Evolutionary conservation across 1,284 basidiomycete species (phyloP).

Genomic region (Rhodotorula sp.): DNA sequence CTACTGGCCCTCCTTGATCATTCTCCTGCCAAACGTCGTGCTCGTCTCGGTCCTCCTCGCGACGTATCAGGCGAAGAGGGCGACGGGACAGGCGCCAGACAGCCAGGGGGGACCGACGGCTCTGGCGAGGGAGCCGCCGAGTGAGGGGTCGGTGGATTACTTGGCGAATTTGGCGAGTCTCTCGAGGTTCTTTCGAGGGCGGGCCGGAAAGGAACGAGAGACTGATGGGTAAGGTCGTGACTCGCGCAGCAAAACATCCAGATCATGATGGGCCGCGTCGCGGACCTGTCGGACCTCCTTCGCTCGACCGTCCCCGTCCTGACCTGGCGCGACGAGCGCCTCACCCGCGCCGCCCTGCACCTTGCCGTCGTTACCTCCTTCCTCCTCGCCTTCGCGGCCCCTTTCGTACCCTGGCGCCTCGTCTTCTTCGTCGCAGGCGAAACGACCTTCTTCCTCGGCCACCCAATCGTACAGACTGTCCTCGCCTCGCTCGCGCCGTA

Average conservation of each 20-base stretch:
- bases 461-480: constrained; percentile 33
- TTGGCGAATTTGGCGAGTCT: constrained; percentile 40
- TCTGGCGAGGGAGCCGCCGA: constrained; percentile 20
- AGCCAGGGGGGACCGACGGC: constrained; percentile 13
- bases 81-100: constrained; percentile 3
- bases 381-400: constrained; percentile 25
- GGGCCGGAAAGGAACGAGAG: background rate
- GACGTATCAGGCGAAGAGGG: constrained; percentile 28
- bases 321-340: constrained; percentile 39
- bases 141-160: constrained; percentile 42
- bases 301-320: constrained; percentile 40
- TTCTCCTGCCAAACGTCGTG: constrained; percentile 37
- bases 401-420: constrained; percentile 36
- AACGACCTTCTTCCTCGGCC: constrained; percentile 30
- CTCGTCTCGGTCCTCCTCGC: constrained; percentile 38
- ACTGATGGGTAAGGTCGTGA: background rate
- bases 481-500: background rate
- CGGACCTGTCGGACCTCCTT: constrained; percentile 39
- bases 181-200: too few relatives aligned
- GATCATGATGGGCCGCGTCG: constrained; percentile 44
- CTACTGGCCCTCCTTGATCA: constrained; percentile 34
- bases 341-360: constrained; percentile 40
- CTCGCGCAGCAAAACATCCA: constrained; percentile 42
- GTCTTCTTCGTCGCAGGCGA: constrained; percentile 40
- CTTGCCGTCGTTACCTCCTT: constrained; percentile 29